Evolutionary conservation across 2,329 filamentous ascomycete genomes (phyloP).

Genomic region (Beauveria varroae): DNA sequence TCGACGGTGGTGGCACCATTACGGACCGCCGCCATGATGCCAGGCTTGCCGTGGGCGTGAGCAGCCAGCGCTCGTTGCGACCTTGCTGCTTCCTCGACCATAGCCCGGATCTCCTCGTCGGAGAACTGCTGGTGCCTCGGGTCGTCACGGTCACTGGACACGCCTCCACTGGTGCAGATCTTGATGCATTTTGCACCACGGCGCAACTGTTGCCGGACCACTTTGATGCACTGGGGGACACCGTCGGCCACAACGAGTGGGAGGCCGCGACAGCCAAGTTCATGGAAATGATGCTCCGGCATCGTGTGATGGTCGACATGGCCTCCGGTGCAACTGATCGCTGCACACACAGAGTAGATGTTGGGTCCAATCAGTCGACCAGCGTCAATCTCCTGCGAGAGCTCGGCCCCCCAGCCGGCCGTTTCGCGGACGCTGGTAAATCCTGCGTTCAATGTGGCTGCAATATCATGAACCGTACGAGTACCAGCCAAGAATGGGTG

Average conservation of each 20-base stretch:
- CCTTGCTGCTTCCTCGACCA: conserved; percentile 30
- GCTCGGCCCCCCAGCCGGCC: neutral
- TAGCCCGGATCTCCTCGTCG: conserved; percentile 14
- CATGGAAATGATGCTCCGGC: no score
- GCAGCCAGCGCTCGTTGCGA: conserved; percentile 29
- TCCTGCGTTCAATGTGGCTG: neutral
- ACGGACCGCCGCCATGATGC: conserved; percentile 29
- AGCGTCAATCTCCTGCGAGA: neutral
- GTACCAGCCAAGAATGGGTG: no score
- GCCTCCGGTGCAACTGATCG: no score
- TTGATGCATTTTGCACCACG: conserved; percentile 19
- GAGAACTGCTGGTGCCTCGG: neutral
- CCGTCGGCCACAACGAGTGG: conserved; percentile 25
- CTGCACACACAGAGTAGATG: no score
- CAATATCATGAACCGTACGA: neutral
- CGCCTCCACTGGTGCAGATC: neutral
- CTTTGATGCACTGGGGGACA: conserved; percentile 31
- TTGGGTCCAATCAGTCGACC: neutral
- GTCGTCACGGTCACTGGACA: neutral
- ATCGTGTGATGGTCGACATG: no score
- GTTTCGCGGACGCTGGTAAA: neutral
- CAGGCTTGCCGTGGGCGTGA: conserved; percentile 33
- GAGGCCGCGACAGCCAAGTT: no score
- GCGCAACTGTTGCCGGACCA: conserved; percentile 31
- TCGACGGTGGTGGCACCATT: conserved; percentile 32